Percentiles rank a stretch among this genome's conserved stretches.
Evolutionary conservation across 768 basidiomycete species (phyloP).

Genomic region (Dentipellis fragilis): DNA sequence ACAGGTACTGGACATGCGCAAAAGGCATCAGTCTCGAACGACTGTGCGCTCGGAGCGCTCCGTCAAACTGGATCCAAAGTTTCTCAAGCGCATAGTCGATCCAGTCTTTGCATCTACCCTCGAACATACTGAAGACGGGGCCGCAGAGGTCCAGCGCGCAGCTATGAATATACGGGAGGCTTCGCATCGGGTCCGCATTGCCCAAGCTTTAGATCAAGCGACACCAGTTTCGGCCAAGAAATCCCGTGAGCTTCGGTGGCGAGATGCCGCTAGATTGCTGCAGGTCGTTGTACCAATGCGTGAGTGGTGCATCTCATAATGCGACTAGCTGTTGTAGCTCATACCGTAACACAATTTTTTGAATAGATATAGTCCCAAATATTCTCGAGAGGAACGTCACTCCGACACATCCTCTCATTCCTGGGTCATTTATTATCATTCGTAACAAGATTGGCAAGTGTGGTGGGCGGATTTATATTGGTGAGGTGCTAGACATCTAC

Average conservation of each 20-base stretch:
- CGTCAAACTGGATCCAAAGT: not conserved
- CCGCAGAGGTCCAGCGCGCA: not conserved
- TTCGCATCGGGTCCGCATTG: not conserved
- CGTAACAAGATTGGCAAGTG: not conserved
- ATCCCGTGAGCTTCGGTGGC: not conserved
- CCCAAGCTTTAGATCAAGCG: not conserved
- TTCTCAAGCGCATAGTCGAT: conserved; percentile 25
- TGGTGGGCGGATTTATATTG: not conserved
- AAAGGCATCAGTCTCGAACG: not conserved
- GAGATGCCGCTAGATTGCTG: not conserved
- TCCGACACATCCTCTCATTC: not conserved
- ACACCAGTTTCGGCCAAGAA: not conserved
- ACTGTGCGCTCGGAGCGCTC: not conserved
- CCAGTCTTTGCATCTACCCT: no score
- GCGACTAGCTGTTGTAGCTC: not conserved
- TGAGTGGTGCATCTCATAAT: not conserved
- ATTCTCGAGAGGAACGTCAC: not conserved
- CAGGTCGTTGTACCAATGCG: not conserved
- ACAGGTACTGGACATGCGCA: not conserved
- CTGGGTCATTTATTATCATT: not conserved
- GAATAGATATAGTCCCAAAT: not conserved
- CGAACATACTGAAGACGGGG: not conserved
- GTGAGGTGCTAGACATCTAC: no score
- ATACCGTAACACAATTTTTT: no score
- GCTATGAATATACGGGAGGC: not conserved